Conservation (phyloP, 2,329 filamentous ascomycete species). For the Fusarium sp. region DNA sequence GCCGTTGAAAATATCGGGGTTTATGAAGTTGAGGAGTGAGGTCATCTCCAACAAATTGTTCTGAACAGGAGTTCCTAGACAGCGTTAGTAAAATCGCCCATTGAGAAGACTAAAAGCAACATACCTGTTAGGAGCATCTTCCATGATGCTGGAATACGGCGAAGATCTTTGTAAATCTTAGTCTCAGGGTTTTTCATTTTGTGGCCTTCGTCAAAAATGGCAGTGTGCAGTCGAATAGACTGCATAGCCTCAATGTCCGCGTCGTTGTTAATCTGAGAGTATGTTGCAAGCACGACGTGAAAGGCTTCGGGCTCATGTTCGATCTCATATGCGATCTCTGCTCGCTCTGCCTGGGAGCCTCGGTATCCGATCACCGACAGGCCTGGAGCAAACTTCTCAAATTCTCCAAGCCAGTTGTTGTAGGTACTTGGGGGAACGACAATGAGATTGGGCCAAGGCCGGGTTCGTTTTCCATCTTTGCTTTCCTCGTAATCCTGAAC, state of each 20-base stretch:
- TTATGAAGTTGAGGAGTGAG: slow-evolving; percentile 91
- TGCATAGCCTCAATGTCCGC: slow-evolving; percentile 65
- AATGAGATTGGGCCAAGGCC: slow-evolving; percentile 80
- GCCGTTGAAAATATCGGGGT: slow-evolving; percentile 83
- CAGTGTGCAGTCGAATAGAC: slow-evolving; percentile 62
- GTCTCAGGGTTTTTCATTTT: slow-evolving; percentile 90
- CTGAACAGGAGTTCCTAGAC: slow-evolving; percentile 87
- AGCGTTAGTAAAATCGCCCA: slow-evolving; percentile 29
- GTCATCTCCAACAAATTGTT: slow-evolving; percentile 95
- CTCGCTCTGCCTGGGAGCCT: slow-evolving; percentile 75
- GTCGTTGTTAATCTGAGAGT: slow-evolving; percentile 67
- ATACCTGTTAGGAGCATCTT: slow-evolving; percentile 76
- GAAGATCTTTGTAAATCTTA: slow-evolving; percentile 81
- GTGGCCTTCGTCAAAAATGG: slow-evolving; percentile 94
- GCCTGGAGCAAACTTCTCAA: slow-evolving; percentile 84
- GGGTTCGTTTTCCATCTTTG: slow-evolving; percentile 17
- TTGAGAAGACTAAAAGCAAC: background rate
- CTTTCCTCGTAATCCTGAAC: slow-evolving; percentile 68
- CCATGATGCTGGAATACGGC: slow-evolving; percentile 82
- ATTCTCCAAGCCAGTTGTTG: slow-evolving; percentile 96
- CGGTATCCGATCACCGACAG: slow-evolving; percentile 78
- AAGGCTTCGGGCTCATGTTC: slow-evolving; percentile 75
- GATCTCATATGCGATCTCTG: slow-evolving; percentile 72
- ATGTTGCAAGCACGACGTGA: slow-evolving; percentile 70
- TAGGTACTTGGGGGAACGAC: slow-evolving; percentile 94